These are phyloP conservation scores for Cyberlindnera maclurae DNA, from an alignment of 805 yeast genomes.

Conservation along the genomic window DNA sequence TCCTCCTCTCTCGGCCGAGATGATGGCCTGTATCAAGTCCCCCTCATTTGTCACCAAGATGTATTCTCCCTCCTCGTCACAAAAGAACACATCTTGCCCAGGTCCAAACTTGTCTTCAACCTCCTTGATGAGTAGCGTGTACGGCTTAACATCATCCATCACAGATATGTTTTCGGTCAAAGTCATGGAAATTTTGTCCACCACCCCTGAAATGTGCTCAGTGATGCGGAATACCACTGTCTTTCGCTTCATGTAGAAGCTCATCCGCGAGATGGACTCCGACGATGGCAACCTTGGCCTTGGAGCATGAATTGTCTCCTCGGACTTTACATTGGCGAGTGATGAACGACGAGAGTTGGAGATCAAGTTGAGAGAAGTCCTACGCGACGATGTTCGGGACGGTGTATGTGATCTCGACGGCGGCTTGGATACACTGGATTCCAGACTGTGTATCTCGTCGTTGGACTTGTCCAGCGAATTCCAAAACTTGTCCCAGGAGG, in stretches of 20 bases:
- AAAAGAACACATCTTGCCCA: conserved; percentile 27
- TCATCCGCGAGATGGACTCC: conserved; percentile 18
- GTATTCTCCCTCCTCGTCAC: conserved; percentile 33
- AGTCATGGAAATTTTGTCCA: conserved; percentile 21
- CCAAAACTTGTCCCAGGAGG: conserved; percentile 29
- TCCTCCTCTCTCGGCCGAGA: conserved; percentile 8
- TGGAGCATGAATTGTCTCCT: conserved; percentile 5
- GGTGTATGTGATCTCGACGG: conserved; percentile 24
- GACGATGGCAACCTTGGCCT: conserved; percentile 15
- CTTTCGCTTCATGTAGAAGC: conserved; percentile 16
- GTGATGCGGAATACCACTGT: conserved; percentile 18
- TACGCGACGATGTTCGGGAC: conserved; percentile 8
- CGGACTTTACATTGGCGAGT: conserved; percentile 6
- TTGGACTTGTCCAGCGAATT: conserved; percentile 24
- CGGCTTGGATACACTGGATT: conserved; percentile 18
- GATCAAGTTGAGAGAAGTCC: conserved; percentile 14
- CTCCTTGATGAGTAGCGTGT: conserved; percentile 20
- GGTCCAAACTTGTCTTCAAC: conserved; percentile 18
- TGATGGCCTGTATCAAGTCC: conserved; percentile 27
- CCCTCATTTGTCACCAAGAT: conserved; percentile 27
- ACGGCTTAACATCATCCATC: conserved; percentile 17
- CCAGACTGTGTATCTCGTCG: conserved; percentile 22
- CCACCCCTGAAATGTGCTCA: conserved; percentile 6
- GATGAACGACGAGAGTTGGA: conserved; percentile 19
- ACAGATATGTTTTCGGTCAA: conserved; percentile 15